These are phyloP conservation scores for Xylaria sp. DNA, from an alignment of 2,329 filamentous ascomycete genomes.

Conservation along the genomic window DNA sequence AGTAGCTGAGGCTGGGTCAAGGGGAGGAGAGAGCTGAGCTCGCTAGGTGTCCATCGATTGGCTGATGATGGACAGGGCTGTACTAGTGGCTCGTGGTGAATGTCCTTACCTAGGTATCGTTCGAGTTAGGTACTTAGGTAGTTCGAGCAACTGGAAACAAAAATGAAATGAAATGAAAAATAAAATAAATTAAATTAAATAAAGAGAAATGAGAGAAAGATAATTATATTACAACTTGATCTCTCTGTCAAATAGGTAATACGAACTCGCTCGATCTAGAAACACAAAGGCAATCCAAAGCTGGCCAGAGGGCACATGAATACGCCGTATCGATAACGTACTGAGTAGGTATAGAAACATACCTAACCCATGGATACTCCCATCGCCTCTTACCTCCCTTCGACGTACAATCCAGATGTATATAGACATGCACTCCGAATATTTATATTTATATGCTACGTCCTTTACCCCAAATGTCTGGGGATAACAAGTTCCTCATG, in stretches of 20 bases:
- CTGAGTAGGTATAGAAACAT: too few species aligned
- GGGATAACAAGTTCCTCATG: slow-evolving; percentile 4
- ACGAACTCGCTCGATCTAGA: not conserved
- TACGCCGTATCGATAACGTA: slow-evolving; percentile 9
- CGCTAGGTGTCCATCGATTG: not conserved
- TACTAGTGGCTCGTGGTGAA: not conserved
- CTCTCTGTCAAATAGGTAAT: not conserved
- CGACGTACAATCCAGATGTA: not conserved
- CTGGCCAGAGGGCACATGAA: not conserved
- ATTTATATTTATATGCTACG: not conserved
- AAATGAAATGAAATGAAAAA: not conserved
- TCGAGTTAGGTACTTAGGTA: not conserved
- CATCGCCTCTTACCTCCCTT: too few species aligned
- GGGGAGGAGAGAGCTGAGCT: not conserved
- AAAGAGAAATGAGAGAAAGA: not conserved
- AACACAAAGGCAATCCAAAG: not conserved
- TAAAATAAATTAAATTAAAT: not conserved
- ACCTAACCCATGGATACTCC: too few species aligned
- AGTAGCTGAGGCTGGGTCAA: not conserved
- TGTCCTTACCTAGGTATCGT: too few species aligned
- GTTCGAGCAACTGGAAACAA: not conserved
- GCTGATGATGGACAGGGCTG: not conserved
- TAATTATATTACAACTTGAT: not conserved
- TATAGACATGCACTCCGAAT: too few species aligned
- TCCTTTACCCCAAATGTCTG: not conserved